These are phyloP conservation scores for Gorgonomyces haynaldii DNA, from an alignment of 192 early-diverging fungal genomes.

Conservation along the genomic window DNA sequence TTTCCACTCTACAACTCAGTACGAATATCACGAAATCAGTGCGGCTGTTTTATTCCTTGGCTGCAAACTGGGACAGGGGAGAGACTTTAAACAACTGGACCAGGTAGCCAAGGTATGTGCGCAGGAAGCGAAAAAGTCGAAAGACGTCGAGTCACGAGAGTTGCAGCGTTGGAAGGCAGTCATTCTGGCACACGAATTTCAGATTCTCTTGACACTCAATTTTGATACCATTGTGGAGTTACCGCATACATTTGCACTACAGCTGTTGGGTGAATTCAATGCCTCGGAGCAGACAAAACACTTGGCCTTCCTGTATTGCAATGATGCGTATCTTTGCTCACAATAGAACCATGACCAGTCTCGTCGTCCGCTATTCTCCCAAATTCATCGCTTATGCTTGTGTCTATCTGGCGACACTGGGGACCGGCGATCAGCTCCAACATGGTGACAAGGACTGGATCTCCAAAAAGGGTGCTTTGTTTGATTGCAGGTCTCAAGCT, in stretches of 20 bases:
- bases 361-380: neutral
- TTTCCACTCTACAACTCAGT: neutral
- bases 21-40: neutral
- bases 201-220: neutral
- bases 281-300: neutral
- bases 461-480: too few relatives aligned
- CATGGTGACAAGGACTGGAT: too few relatives aligned
- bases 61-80: neutral
- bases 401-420: neutral
- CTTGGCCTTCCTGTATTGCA: neutral
- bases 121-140: neutral
- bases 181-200: neutral
- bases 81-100: neutral
- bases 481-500: too few relatives aligned
- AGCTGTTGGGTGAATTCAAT: too few relatives aligned
- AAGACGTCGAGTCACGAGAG: neutral
- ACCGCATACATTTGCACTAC: neutral
- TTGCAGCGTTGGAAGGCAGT: neutral
- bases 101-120: neutral
- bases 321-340: neutral
- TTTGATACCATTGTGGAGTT: neutral
- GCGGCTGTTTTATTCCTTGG: neutral
- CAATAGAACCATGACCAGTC: neutral
- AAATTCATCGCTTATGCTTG: neutral
- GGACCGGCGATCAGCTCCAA: too few relatives aligned